These are phyloP conservation scores for Adansonia gregorii DNA, from an alignment of 441 rosid species.

Conservation along the genomic window DNA sequence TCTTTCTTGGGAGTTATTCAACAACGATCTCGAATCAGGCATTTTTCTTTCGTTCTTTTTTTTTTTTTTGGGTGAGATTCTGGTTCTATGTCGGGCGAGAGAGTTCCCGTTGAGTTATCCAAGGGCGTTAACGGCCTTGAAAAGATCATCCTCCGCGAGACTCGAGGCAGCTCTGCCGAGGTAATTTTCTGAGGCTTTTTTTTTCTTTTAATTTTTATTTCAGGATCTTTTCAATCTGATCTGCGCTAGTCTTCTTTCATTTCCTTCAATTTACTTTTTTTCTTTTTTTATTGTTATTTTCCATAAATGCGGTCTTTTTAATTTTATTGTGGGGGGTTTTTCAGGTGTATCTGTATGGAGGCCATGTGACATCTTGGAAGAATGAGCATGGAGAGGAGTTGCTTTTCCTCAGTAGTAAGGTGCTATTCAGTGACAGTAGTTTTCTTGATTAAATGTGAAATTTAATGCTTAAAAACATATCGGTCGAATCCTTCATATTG, in stretches of 20 bases:
- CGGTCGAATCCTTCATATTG: neutral
- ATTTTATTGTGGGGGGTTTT: neutral
- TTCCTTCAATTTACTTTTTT: neutral
- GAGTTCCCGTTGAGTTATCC: slow-evolving; percentile 43
- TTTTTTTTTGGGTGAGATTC: neutral
- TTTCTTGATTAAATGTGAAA: neutral
- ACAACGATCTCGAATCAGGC: neutral
- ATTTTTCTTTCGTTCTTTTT: neutral
- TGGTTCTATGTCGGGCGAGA: slow-evolving; percentile 45
- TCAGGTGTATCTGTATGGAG: slow-evolving; percentile 70
- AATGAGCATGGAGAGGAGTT: slow-evolving; percentile 70
- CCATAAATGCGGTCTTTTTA: neutral
- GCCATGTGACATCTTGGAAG: slow-evolving; percentile 79
- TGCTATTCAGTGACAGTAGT: slow-evolving; percentile 25
- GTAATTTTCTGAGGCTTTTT: slow-evolving; percentile 34
- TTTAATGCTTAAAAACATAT: neutral
- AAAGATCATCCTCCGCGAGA: slow-evolving; percentile 69
- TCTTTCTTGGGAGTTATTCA: neutral
- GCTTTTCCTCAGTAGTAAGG: slow-evolving; percentile 76
- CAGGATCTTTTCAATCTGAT: neutral
- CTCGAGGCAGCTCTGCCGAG: slow-evolving; percentile 72
- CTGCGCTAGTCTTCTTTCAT: slow-evolving; percentile 4
- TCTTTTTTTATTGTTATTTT: neutral
- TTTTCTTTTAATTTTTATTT: neutral
- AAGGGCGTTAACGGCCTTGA: slow-evolving; percentile 73